phyloP scores from a whole-genome alignment of 225 moss, liverwort and hornwort species.

The Takakia lepidozioides region DNA sequence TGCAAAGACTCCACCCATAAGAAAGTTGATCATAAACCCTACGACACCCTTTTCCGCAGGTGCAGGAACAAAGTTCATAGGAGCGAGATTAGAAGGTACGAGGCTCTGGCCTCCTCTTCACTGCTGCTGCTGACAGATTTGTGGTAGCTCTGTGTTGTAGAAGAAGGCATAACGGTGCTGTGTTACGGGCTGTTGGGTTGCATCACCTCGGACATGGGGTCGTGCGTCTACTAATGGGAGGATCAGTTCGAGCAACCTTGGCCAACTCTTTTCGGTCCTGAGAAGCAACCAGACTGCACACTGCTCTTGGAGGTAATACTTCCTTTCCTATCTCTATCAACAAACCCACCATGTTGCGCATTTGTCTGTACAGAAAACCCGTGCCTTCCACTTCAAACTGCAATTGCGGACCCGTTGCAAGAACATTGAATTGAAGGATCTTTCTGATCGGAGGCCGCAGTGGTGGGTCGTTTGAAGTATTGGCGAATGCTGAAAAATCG shows the following conservation, averaged over 20 bases:
- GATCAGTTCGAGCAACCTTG: constrained; percentile 53
- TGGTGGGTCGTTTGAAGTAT: constrained; percentile 42
- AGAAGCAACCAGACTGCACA: constrained; percentile 46
- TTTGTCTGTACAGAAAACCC: constrained; percentile 95
- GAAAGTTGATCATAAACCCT: too few species aligned
- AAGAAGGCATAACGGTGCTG: too few species aligned
- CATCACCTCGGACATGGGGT: too few species aligned
- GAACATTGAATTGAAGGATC: constrained; percentile 58
- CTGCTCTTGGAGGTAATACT: constrained; percentile 29
- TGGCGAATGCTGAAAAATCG: constrained; percentile 85
- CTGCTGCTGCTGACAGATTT: too few species aligned
- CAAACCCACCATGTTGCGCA: constrained; percentile 96
- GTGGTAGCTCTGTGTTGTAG: too few species aligned
- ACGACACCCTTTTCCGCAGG: too few species aligned
- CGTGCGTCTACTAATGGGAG: constrained; percentile 77
- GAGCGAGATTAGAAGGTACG: too few species aligned
- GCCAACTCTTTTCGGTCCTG: constrained; percentile 56
- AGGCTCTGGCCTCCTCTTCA: too few species aligned
- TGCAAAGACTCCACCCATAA: too few species aligned
- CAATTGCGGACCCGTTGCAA: constrained; percentile 47
- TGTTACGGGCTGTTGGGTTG: too few species aligned
- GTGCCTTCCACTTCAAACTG: constrained; percentile 73
- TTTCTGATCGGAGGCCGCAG: constrained; percentile 50
- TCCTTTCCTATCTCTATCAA: constrained; percentile 82
- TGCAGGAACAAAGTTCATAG: too few species aligned